Evolutionary conservation across 2,329 filamentous ascomycete genomes (phyloP).

Genomic region (Aspergillus hiratsukae): DNA sequence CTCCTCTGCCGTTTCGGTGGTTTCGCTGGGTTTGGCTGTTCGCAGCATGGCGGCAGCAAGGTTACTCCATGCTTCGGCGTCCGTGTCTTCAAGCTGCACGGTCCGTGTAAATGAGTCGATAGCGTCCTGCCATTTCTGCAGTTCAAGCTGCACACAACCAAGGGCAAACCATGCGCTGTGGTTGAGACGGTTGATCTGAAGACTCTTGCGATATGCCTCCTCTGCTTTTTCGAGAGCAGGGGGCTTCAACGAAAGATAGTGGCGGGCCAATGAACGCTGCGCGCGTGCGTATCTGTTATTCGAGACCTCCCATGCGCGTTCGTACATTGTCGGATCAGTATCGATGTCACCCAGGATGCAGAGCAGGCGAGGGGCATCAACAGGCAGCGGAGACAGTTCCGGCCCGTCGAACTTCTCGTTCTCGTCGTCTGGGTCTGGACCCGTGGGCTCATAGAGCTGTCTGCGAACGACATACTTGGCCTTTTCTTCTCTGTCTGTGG

Average conservation of each 20-base stretch:
- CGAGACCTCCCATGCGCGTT: slow-evolving; percentile 83
- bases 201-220: slow-evolving; percentile 71
- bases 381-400: slow-evolving; percentile 65
- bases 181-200: slow-evolving; percentile 75
- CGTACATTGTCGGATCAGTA: slow-evolving; percentile 67
- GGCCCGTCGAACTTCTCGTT: slow-evolving; percentile 60
- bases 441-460: slow-evolving; percentile 68
- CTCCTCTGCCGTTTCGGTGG: slow-evolving; percentile 18
- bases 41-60: slow-evolving; percentile 76
- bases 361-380: slow-evolving; percentile 81
- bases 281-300: slow-evolving; percentile 76
- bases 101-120: slow-evolving; percentile 77
- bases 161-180: slow-evolving; percentile 83
- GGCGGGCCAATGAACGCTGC: slow-evolving; percentile 78
- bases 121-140: slow-evolving; percentile 71
- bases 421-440: slow-evolving; percentile 45
- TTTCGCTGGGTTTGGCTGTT: slow-evolving; percentile 29
- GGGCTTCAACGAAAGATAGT: slow-evolving; percentile 61
- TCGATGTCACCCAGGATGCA: slow-evolving; percentile 93
- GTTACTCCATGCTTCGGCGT: slow-evolving; percentile 93
- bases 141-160: slow-evolving; percentile 79
- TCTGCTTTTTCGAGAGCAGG: slow-evolving; percentile 63
- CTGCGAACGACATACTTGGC: slow-evolving; percentile 71
- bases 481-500: slow-evolving; percentile 75
- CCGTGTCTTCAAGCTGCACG: slow-evolving; percentile 79